Base-by-base conservation (phyloP, 768 basidiomycete genomes). In the Tricholomella constricta region DNA sequence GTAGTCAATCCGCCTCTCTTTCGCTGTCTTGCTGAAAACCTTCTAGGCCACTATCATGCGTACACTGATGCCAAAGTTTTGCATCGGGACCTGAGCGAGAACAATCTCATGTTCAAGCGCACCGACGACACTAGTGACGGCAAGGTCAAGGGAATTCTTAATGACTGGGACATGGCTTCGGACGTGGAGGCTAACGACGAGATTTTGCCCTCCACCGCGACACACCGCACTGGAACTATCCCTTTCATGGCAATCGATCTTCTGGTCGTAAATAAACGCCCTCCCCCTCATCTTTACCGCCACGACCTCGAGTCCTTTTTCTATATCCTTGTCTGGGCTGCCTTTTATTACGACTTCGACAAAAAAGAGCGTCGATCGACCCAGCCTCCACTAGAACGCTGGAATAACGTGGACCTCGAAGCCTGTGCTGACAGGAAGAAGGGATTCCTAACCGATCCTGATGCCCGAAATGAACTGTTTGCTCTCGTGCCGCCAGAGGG, bases 21-120 rank as follows among this genome's bases (percentile, higher is more conserved):
- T 29, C 25, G 9, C 32, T 49, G 2, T 23, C 31, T 14, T 52
- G 40, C 26, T 25, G 1, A 25, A 29, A 19, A 12, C 15, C 6
- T n/a, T 34, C 15, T 38, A 68, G 69, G 63, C 36, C 68, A 69
- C 44, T 57, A 64, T 43, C 58, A 57, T 31, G 62, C 63, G 0
- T 66, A 58, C 36, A 42, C 37, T 6, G 49, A 52, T 0, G 63
- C 60, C 1, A 43, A 54, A 17, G 56, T 72, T 29, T 54, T 73
- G 23, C 69, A 74, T 55, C 58, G 65, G 22, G 65, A 72, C 51
- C 54, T 73, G 45, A 67, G 71, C 49, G 61, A 64, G 26, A 58
- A 61, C 37, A 71, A 69, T 40, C 48, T 71, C 10, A 68, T 71
- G 68, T 60, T 65, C 35, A 35, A 54, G 10, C n/a, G n/a, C n/a